Percentiles rank a stretch among this genome's conserved stretches.
Conservation (phyloP, 257 asterid genomes). For the Plantago elongata region DNA sequence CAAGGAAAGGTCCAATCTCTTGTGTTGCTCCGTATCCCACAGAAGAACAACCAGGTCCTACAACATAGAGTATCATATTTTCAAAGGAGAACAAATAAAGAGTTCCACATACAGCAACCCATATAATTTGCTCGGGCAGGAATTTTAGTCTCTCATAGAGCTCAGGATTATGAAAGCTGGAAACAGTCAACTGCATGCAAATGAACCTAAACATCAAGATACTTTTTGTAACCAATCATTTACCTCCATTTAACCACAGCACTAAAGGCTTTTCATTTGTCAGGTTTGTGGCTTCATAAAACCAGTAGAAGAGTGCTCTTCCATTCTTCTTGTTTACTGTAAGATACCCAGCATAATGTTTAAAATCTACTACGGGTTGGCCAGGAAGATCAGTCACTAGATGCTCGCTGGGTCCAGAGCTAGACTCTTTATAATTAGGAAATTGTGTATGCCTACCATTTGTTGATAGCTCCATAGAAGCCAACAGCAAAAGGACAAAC, state of each 20-base stretch:
- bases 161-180: too few relatives aligned
- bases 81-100: background rate
- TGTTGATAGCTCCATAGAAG: slow-evolving; percentile 32
- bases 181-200: too few relatives aligned
- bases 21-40: slow-evolving; percentile 99
- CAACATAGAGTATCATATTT: slow-evolving; percentile 27
- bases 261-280: slow-evolving; percentile 73
- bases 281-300: slow-evolving; percentile 54
- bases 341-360: slow-evolving; percentile 45
- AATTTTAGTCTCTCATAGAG: too few relatives aligned
- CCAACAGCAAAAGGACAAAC: slow-evolving; percentile 30
- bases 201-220: too few relatives aligned
- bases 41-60: slow-evolving; percentile 98
- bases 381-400: slow-evolving; percentile 72
- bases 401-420: slow-evolving; percentile 31
- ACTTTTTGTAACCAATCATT: background rate
- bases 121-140: too few relatives aligned
- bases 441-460: slow-evolving; percentile 36
- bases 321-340: slow-evolving; percentile 26
- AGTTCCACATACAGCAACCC: background rate
- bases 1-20: slow-evolving; percentile 90
- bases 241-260: slow-evolving; percentile 98
- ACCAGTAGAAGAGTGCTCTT: slow-evolving; percentile 40
- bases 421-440: slow-evolving; percentile 31
- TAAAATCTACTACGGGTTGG: slow-evolving; percentile 58